A percentile compares a stretch with the other conserved stretches of the same genome.
Conservation (phyloP, 345 rosid species). For the Limnanthes douglasii region DNA sequence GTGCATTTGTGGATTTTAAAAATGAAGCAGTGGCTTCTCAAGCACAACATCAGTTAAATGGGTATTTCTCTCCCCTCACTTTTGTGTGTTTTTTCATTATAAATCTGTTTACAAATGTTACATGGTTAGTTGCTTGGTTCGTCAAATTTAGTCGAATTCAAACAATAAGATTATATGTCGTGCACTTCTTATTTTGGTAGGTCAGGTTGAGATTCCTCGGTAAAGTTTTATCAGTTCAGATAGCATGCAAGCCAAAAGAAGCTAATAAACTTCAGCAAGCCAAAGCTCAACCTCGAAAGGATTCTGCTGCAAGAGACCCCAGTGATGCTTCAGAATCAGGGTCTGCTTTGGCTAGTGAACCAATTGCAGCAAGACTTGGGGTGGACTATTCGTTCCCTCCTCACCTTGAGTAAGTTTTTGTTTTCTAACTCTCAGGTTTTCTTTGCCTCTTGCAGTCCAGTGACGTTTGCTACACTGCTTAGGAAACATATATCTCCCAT, state of each 20-base stretch:
- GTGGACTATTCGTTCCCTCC: slow-evolving; percentile 93
- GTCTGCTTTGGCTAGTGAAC: slow-evolving; percentile 24
- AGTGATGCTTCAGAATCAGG: slow-evolving; percentile 20
- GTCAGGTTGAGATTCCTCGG: slow-evolving; percentile 85
- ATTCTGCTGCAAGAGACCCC: slow-evolving; percentile 11
- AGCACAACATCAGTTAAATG: slow-evolving; percentile 72
- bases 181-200: slow-evolving; percentile 12
- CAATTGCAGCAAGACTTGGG: slow-evolving; percentile 83
- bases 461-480: background rate
- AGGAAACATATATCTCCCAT: no score
- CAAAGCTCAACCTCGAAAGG: slow-evolving; percentile 25
- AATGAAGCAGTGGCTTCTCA: slow-evolving; percentile 59
- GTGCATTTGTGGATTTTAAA: slow-evolving; percentile 84
- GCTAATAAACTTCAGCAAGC: slow-evolving; percentile 22
- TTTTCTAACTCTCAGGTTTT: background rate
- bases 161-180: background rate
- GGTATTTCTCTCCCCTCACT: slow-evolving; percentile 23
- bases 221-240: slow-evolving; percentile 67
- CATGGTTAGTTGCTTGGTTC: background rate
- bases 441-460: background rate
- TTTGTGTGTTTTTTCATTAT: slow-evolving; percentile 1
- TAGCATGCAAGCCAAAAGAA: slow-evolving; percentile 40
- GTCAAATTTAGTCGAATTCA: background rate
- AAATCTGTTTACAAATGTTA: background rate
- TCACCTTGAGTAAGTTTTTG: slow-evolving; percentile 50